Conservation (phyloP, 2,329 filamentous ascomycete species). For the Hypoxylon sp. region DNA sequence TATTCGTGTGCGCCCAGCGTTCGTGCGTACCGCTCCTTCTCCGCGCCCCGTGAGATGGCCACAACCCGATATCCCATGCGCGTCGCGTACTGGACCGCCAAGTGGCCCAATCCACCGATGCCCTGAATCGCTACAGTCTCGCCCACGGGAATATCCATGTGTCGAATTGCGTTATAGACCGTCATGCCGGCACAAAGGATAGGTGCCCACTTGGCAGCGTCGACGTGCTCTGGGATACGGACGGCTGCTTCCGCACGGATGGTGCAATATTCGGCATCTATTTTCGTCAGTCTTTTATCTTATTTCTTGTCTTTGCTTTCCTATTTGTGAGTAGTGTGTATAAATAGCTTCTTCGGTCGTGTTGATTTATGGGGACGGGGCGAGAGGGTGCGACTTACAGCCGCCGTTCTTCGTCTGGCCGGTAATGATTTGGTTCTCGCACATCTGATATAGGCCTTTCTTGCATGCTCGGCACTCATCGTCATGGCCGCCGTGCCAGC, state of each 20-base stretch:
- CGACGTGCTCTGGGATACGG: conserved; percentile 55
- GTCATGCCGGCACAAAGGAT: conserved; percentile 65
- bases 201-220: conserved; percentile 58
- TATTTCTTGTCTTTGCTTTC: not conserved
- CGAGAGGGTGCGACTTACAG: conserved; percentile 50
- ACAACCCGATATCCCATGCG: conserved; percentile 74
- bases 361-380: not conserved
- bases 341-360: not conserved
- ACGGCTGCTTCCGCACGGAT: conserved; percentile 66
- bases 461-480: conserved; percentile 64
- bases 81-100: conserved; percentile 73
- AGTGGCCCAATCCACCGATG: conserved; percentile 73
- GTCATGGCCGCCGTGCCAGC: conserved; percentile 67
- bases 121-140: conserved; percentile 63
- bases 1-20: conserved; percentile 68
- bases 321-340: not conserved
- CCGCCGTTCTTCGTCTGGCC: conserved; percentile 67
- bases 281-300: not conserved
- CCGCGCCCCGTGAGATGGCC: conserved; percentile 56
- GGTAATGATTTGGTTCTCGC: conserved; percentile 67
- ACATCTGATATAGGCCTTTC: conserved; percentile 67
- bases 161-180: conserved; percentile 57
- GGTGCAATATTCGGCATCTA: conserved; percentile 65
- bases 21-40: conserved; percentile 65
- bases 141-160: conserved; percentile 51